Base-by-base conservation (phyloP, 495 filamentous ascomycete genomes). In the Cryomyces minteri region DNA sequence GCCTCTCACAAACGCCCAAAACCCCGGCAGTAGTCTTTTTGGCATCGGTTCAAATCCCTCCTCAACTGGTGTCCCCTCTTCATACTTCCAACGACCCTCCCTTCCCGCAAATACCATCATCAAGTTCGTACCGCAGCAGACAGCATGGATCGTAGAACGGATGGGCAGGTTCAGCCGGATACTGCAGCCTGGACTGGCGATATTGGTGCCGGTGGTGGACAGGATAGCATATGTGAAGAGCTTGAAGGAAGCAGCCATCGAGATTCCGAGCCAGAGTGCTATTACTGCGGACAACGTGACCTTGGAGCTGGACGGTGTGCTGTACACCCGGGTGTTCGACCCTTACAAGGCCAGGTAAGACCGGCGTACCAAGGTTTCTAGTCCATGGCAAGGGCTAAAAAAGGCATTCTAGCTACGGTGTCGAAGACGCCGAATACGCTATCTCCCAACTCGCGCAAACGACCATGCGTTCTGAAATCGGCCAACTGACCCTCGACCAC, bases 281-380 rank as follows among this genome's bases (percentile, higher is more conserved):
- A 98, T 98, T 62, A 98, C 90, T 1, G 88, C 90, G 40, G 90
- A 98, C 65, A 98, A 98, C 61, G 90, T 98, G 6, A 98, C 90
- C 0, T 62, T 98, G 48, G 90, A 98, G 61, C 71, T 98, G 29
- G 90, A 98, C 62, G 90, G 90, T 47, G 82, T 95, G 43, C 64
- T 98, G 37, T 98, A 94, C 56, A 98, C 92, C 5, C 68, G 90
- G 14, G 84, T 96, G 1, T 92, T 96, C 58, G 88, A 98, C 62
- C 88, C 90, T 2, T 98, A 94, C 61, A 96, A 96, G 62, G 92
- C 90, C 6, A 87, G 80, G 81, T 87, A 63, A 46, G 67, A 51
- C 4, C 28, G 11, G 1, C 1, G 9, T 45, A 18, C 2, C 31
- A 28, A 42, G 11, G 34, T 2, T 38, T 38, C 34, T 38, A 38